These are phyloP conservation scores for Aspergillus homomorphus DNA, from an alignment of 495 filamentous ascomycete genomes.

Conservation along the genomic window DNA sequence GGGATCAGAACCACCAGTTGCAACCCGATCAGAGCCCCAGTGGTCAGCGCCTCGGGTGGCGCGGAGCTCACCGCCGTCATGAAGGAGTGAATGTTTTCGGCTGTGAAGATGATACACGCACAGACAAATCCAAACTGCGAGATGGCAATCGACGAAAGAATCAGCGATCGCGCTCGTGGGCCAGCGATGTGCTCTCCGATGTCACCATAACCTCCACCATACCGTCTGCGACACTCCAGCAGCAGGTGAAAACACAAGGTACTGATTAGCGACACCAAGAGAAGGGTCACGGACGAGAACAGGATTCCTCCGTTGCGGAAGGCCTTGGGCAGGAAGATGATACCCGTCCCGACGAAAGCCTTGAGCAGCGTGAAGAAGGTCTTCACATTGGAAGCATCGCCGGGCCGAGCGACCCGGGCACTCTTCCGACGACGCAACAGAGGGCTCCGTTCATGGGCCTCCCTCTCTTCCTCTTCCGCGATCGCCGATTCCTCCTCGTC, in stretches of 20 bases:
- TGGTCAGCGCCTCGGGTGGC: conserved; percentile 64
- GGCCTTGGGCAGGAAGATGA: conserved; percentile 84
- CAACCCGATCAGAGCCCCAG: conserved; percentile 75
- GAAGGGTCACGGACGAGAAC: conserved; percentile 79
- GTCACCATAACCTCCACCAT: conserved; percentile 84
- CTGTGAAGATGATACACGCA: conserved; percentile 93
- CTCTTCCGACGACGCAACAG: conserved; percentile 51
- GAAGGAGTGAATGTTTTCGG: conserved; percentile 86
- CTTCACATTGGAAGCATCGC: conserved; percentile 56
- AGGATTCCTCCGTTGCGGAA: conserved; percentile 90
- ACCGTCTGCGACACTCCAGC: conserved; percentile 71
- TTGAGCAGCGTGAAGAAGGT: conserved; percentile 79
- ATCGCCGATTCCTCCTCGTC: conserved; percentile 53
- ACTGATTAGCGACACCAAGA: conserved; percentile 70
- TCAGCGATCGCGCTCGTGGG: conserved; percentile 72
- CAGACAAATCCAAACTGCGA: conserved; percentile 89
- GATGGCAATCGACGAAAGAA: conserved; percentile 77
- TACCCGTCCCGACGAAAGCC: conserved; percentile 89
- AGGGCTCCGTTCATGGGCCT: conserved; percentile 39
- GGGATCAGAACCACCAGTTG: conserved; percentile 87
- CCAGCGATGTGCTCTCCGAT: conserved; percentile 84
- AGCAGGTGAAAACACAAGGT: conserved; percentile 91
- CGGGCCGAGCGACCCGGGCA: conserved; percentile 40
- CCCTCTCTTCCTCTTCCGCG: conserved; percentile 31
- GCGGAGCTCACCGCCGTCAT: conserved; percentile 60